These are phyloP conservation scores for Dothistroma pini DNA, from an alignment of 2,329 filamentous ascomycete genomes.

Conservation along the genomic window DNA sequence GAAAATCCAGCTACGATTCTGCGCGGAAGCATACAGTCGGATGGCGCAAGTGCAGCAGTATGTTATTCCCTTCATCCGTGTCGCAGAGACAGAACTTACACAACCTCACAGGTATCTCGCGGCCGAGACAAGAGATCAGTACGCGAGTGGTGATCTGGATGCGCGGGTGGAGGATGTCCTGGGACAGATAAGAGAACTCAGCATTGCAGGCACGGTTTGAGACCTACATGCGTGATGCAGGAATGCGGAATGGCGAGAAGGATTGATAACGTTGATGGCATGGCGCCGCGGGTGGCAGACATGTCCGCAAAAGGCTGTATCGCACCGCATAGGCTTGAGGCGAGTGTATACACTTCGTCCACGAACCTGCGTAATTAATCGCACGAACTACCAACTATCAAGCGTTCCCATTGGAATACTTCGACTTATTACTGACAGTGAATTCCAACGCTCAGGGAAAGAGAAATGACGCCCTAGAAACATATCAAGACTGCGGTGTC, in stretches of 20 bases:
- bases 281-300: neutral
- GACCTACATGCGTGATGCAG: neutral
- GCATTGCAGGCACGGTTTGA: conserved; percentile 73
- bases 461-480: neutral
- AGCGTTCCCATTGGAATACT: too few relatives aligned
- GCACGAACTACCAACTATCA: neutral
- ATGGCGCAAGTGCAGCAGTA: conserved; percentile 99
- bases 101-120: conserved; percentile 55
- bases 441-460: neutral
- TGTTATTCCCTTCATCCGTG: conserved; percentile 15
- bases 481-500: too few relatives aligned
- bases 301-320: neutral
- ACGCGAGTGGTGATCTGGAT: conserved; percentile 89
- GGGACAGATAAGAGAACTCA: conserved; percentile 94
- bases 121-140: conserved; percentile 91
- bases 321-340: neutral
- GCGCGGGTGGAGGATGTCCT: conserved; percentile 89
- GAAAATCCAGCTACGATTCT: conserved; percentile 97
- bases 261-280: neutral
- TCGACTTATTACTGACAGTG: too few relatives aligned
- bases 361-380: neutral
- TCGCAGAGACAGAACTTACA: conserved; percentile 6
- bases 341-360: neutral
- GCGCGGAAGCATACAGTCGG: conserved; percentile 91
- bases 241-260: neutral